These are phyloP conservation scores for Tetragonia tetragonoides DNA, from an alignment of 148 eudicot genomes.

Conservation along the genomic window DNA sequence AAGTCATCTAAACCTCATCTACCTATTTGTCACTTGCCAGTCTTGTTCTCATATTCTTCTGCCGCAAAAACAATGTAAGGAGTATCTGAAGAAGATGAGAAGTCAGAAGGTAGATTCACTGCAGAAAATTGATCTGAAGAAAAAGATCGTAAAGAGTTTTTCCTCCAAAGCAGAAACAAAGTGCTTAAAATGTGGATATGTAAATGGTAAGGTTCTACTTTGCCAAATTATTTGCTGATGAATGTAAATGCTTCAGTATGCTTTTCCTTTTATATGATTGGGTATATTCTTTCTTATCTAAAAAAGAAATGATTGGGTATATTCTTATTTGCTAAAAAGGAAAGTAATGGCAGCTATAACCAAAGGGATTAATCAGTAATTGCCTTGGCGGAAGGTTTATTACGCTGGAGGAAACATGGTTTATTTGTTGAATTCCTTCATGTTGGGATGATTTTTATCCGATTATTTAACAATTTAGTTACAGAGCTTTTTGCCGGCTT, in stretches of 20 bases:
- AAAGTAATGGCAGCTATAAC: background rate
- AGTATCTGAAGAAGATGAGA: slow-evolving; percentile 71
- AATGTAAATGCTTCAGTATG: background rate
- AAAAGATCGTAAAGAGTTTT: slow-evolving; percentile 58
- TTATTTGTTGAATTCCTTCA: background rate
- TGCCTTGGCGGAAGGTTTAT: background rate
- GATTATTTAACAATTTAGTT: background rate
- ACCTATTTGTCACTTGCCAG: slow-evolving; percentile 33
- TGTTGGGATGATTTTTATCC: background rate
- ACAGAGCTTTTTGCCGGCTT: no score
- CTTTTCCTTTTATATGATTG: background rate
- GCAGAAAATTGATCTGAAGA: slow-evolving; percentile 51
- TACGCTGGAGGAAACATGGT: background rate
- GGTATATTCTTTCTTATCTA: background rate
- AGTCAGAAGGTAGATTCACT: slow-evolving; percentile 51
- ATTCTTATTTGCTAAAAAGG: background rate
- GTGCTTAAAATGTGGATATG: slow-evolving; percentile 80
- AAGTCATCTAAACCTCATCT: slow-evolving; percentile 2
- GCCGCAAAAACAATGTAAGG: slow-evolving; percentile 51
- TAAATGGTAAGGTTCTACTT: slow-evolving; percentile 52
- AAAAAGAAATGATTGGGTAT: background rate
- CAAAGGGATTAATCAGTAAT: background rate
- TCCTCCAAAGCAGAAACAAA: slow-evolving; percentile 40
- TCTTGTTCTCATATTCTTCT: slow-evolving; percentile 71
- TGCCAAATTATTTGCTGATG: background rate